These are phyloP conservation scores for Verticillium tricorpus DNA, from an alignment of 2,329 filamentous ascomycete genomes.

Conservation along the genomic window DNA sequence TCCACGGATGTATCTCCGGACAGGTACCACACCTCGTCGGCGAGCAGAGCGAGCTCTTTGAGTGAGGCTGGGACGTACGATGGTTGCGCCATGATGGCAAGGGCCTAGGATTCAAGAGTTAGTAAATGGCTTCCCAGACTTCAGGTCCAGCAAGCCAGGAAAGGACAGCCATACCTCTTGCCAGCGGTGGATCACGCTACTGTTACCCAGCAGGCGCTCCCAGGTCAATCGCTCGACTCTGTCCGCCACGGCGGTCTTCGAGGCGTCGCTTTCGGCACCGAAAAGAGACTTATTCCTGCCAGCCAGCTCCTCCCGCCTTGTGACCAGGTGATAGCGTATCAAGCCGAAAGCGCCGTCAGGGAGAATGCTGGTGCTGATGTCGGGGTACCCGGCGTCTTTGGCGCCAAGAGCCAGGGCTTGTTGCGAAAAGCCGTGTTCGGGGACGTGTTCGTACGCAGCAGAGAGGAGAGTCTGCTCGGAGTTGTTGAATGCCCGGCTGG, in stretches of 20 bases:
- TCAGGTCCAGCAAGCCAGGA: not conserved
- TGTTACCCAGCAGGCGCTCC: constrained; percentile 73
- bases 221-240: constrained; percentile 71
- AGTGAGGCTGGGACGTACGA: constrained; percentile 71
- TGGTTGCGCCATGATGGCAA: constrained; percentile 86
- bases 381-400: constrained; percentile 78
- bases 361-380: constrained; percentile 80
- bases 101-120: constrained; percentile 51
- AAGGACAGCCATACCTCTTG: constrained; percentile 63
- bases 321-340: constrained; percentile 71
- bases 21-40: constrained; percentile 91
- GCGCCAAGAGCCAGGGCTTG: constrained; percentile 72
- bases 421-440: constrained; percentile 75
- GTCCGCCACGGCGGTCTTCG: constrained; percentile 44
- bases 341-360: constrained; percentile 77
- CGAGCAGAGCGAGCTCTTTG: constrained; percentile 71
- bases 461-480: constrained; percentile 74
- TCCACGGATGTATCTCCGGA: constrained; percentile 80
- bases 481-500: constrained; percentile 57
- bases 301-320: constrained; percentile 58
- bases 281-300: constrained; percentile 33
- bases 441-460: constrained; percentile 75
- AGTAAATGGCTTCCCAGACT: not conserved
- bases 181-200: constrained; percentile 69
- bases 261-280: constrained; percentile 23